These are phyloP conservation scores for Penicillium samsonianum DNA, from an alignment of 495 filamentous ascomycete species.

Conservation along the genomic window DNA sequence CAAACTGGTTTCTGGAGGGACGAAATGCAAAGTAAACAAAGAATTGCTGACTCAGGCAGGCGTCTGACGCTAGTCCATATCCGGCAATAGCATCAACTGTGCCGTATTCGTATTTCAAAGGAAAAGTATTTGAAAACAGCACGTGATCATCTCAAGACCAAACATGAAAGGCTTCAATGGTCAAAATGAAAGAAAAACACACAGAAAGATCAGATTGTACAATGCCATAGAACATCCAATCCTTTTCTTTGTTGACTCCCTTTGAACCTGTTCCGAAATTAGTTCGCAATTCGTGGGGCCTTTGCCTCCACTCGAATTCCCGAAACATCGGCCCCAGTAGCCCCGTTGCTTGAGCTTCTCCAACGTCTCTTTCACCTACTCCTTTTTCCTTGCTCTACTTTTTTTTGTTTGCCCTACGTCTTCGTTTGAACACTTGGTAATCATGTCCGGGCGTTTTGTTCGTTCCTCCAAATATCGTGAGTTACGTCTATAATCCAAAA, in stretches of 20 bases:
- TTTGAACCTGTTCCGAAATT: neutral
- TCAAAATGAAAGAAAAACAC: neutral
- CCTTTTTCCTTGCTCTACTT: slow-evolving; percentile 22
- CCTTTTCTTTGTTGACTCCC: neutral
- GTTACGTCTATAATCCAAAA: slow-evolving; percentile 37
- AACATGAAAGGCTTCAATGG: neutral
- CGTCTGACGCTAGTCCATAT: slow-evolving; percentile 12
- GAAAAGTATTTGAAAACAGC: slow-evolving; percentile 6
- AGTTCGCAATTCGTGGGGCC: slow-evolving; percentile 8
- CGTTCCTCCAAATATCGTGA: slow-evolving; percentile 97
- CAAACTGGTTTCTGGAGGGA: slow-evolving; percentile 44
- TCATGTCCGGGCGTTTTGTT: slow-evolving; percentile 96
- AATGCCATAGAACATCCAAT: neutral
- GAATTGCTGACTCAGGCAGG: slow-evolving; percentile 29
- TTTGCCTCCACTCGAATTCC: slow-evolving; percentile 32
- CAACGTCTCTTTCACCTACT: slow-evolving; percentile 23
- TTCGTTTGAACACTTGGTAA: slow-evolving; percentile 20
- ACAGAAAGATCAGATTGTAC: neutral
- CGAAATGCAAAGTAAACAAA: slow-evolving; percentile 41
- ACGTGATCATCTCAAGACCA: slow-evolving; percentile 19
- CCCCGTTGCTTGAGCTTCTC: slow-evolving; percentile 29
- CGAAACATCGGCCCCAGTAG: slow-evolving; percentile 33
- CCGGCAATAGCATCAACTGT: slow-evolving; percentile 15
- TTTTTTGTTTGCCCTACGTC: slow-evolving; percentile 11
- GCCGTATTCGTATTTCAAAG: slow-evolving; percentile 14